Base-by-base conservation (phyloP, 2,329 filamentous ascomycete species). In the Aspergillus ochraceoroseus region DNA sequence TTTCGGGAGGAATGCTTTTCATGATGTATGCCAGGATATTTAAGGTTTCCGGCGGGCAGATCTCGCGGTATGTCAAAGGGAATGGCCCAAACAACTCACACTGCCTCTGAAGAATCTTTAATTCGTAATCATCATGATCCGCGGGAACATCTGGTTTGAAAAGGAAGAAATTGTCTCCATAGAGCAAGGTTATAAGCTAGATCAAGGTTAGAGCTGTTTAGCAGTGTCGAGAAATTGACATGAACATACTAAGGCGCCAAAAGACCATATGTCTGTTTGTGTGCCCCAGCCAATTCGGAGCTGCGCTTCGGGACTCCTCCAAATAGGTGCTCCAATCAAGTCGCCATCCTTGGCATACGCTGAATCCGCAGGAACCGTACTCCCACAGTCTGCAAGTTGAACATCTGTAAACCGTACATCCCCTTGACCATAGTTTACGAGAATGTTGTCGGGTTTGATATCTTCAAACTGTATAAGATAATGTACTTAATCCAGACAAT, bases 241-340 rank as follows among this genome's bases (percentile, higher is more conserved):
- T 12, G 7, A 19, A 46, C 33, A 41, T 49, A 48, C 55, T 32
- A 49, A 48, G 31, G 49, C 42, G 4, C 51, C 49, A 43, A 56
- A 57, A 9, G 51, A 56, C 56, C 50, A 59, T 25, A 58, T 58
- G 31, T 61, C 53, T 20, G 53, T 51, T 20, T 42, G 13, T n/a
- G 57, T 52, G 19, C 47, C 41, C 55, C 55, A 58, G 18, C 27
- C n/a, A 6, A 57, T 42, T 22, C 38, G 30, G 9, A 55, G 42
- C 12, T 56, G 53, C 1, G 46, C 53, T 44, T 59, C 55, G 13
- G 55, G 52, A 18, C 46, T 53, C 13, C 54, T 43, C 11, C 36
- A 57, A 17, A 57, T 48, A 7, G 47, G 42, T 14, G 49, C 43
- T 22, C 51, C 53, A 17, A 53, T 58, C 4, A 25, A n/a, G 31